These are phyloP conservation scores for Chalciporus sphaerocephalus DNA, from an alignment of 768 basidiomycete species.

Conservation along the genomic window DNA sequence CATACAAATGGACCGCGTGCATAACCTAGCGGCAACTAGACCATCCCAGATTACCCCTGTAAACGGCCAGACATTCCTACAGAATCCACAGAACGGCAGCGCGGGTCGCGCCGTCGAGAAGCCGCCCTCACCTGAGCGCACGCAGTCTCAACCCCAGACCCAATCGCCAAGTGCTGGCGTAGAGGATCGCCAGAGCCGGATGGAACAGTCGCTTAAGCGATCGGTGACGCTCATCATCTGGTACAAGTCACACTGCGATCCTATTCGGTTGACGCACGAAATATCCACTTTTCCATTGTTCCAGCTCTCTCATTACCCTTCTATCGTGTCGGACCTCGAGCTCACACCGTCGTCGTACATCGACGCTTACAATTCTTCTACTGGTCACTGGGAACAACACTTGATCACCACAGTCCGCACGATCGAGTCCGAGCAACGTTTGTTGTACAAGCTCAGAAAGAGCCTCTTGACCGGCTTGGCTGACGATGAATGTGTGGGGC, in stretches of 20 bases:
- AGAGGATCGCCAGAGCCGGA: constrained; percentile 29
- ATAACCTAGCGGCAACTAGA: constrained; percentile 18
- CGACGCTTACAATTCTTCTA: constrained; percentile 52
- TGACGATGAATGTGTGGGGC: constrained; percentile 54
- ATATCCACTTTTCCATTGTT: constrained; percentile 65
- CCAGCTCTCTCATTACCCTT: constrained; percentile 49
- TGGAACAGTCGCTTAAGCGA: constrained; percentile 40
- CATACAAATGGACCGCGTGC: constrained; percentile 27
- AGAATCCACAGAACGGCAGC: constrained; percentile 1
- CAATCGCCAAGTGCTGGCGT: not conserved
- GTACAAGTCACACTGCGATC: constrained; percentile 59
- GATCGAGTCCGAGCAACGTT: constrained; percentile 55
- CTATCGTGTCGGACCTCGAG: constrained; percentile 52
- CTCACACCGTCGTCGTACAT: constrained; percentile 50
- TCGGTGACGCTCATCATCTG: constrained; percentile 65
- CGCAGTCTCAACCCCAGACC: constrained; percentile 1
- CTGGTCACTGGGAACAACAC: constrained; percentile 67
- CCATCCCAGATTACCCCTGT: constrained; percentile 6
- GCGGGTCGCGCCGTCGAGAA: constrained; percentile 4
- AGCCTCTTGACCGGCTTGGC: constrained; percentile 53
- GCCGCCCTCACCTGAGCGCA: constrained; percentile 8
- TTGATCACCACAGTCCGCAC: constrained; percentile 53
- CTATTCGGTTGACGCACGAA: constrained; percentile 53
- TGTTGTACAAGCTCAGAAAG: constrained; percentile 59
- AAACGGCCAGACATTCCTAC: constrained; percentile 12